Percentiles rank a stretch among this genome's conserved stretches.
These are phyloP conservation scores for Lepidopterella palustris DNA, from an alignment of 495 filamentous ascomycete genomes.

Conservation along the genomic window DNA sequence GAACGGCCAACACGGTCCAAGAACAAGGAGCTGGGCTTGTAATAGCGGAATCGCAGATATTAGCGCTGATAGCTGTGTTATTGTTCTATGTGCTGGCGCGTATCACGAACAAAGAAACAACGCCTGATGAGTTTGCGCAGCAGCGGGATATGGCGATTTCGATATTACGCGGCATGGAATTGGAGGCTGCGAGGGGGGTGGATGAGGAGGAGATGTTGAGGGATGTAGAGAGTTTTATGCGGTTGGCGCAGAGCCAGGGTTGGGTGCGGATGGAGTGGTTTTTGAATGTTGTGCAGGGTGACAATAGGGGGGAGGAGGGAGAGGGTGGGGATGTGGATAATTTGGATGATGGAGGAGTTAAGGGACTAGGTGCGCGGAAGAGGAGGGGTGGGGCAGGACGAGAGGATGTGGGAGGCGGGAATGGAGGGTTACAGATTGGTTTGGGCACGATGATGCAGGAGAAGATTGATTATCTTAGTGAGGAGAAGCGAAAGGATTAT, in stretches of 20 bases:
- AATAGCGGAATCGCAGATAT: conserved; percentile 35
- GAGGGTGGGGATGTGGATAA: conserved; percentile 38
- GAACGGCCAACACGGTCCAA: no score
- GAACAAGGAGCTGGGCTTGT: no score
- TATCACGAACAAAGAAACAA: conserved; percentile 37
- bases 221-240: conserved; percentile 27
- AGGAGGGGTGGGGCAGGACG: conserved; percentile 14
- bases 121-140: conserved; percentile 37
- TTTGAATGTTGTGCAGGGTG: conserved; percentile 20
- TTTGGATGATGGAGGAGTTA: conserved; percentile 15
- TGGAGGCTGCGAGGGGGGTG: background rate
- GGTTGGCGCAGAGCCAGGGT: conserved; percentile 25
- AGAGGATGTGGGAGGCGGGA: conserved; percentile 31
- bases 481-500: conserved; percentile 61
- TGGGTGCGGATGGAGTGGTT: conserved; percentile 36
- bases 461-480: conserved; percentile 71
- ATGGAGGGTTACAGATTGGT: conserved; percentile 47
- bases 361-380: conserved; percentile 1
- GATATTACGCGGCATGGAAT: conserved; percentile 5
- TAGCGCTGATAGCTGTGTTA: conserved; percentile 57
- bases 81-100: conserved; percentile 52
- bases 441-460: conserved; percentile 81
- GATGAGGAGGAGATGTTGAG: conserved; percentile 13
- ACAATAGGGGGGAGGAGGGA: conserved; percentile 15
- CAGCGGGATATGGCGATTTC: conserved; percentile 39